Conservation (phyloP, 2,329 filamentous ascomycete species). For the Colletotrichum camelliae region DNA sequence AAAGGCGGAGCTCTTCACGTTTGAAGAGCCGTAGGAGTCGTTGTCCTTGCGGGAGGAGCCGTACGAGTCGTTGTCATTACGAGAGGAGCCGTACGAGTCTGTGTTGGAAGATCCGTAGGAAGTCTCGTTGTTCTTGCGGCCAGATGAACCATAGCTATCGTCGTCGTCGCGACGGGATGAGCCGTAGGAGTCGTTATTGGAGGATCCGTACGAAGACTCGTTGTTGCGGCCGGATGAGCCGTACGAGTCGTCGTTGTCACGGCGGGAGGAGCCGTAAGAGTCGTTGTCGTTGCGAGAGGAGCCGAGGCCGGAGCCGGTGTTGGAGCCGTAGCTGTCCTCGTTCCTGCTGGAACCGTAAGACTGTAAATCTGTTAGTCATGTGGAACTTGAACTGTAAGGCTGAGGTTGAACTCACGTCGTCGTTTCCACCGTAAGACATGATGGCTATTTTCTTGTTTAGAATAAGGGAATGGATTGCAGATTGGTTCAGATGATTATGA, state of each 20-base stretch:
- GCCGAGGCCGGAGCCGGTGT: conserved; percentile 25
- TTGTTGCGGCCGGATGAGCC: conserved; percentile 18
- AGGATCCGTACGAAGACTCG: conserved; percentile 24
- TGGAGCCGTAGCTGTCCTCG: conserved; percentile 22
- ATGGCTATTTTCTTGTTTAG: conserved; percentile 23
- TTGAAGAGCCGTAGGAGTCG: conserved; percentile 25
- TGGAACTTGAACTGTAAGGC: too few relatives aligned
- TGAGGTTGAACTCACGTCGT: conserved; percentile 32
- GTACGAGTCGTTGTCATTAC: conserved; percentile 23
- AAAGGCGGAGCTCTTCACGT: conserved; percentile 1
- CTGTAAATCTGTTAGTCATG: conserved; percentile 1
- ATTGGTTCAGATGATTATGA: background rate
- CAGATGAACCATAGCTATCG: conserved; percentile 8
- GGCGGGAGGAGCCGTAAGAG: conserved; percentile 13
- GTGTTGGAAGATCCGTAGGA: conserved; percentile 25
- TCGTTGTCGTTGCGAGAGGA: conserved; percentile 1
- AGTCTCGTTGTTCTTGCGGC: background rate
- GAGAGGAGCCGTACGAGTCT: conserved; percentile 20
- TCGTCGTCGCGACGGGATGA: conserved; percentile 22
- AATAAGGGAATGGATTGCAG: background rate
- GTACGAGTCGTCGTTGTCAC: conserved; percentile 16
- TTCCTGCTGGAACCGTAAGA: conserved; percentile 26
- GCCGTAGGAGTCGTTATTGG: conserved; percentile 22
- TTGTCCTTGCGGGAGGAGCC: conserved; percentile 13
- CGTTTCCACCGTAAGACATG: conserved; percentile 55